Evolutionary conservation across 75 land plant species (phyloP), one percentile per base, ranked within the genome.

Genomic region (Cryptomeria japonica): DNA sequence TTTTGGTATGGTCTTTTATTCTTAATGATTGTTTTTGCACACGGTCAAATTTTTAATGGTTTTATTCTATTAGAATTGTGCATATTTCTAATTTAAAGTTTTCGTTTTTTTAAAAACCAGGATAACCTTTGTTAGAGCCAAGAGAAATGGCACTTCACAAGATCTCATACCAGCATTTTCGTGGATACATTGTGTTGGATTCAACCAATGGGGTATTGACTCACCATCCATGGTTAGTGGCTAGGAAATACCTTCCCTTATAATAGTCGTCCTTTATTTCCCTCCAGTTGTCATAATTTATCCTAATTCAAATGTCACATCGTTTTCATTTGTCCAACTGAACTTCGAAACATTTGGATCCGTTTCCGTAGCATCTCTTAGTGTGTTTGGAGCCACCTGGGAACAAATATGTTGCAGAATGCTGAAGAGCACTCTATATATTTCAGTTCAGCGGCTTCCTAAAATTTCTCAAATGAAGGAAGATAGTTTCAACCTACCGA

Each of bases 1-100:
- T 22, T 61, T 41, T 84, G 92, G 92, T 91, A 91, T 1, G 19
- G 8, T 41, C 3, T 41, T 1, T 41, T 41, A 41, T 41, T 41
- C 0, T 41, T 1, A 41, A 41, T 41, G 42, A 3, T 41, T 41
- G 1, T 41, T 41, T 41, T 41, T 41, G 3, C 3, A 58, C 78
- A 2, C 16, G 22, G 28, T 0, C 46, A 80, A 2, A 41, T 80
- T 68, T 16, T 53, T 19, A 49, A 64, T 68, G 37, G 18, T 7
- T 78, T 7, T 16, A 41, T 41, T 41, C 1, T 41, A 41, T 1
- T 41, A 41, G 42, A 41, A 41, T 41, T 41, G 3, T 41, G 42
- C 1, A n/a, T n/a, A 41, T 41, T 22, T 38, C 47, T 80, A 41
- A 41, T 41, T 41, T 41, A 41, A 4, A 41, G 42, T 41, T 41